Base-by-base conservation (phyloP, 371 early-diverging fungal genomes). In the Aphelidium insulamus region DNA sequence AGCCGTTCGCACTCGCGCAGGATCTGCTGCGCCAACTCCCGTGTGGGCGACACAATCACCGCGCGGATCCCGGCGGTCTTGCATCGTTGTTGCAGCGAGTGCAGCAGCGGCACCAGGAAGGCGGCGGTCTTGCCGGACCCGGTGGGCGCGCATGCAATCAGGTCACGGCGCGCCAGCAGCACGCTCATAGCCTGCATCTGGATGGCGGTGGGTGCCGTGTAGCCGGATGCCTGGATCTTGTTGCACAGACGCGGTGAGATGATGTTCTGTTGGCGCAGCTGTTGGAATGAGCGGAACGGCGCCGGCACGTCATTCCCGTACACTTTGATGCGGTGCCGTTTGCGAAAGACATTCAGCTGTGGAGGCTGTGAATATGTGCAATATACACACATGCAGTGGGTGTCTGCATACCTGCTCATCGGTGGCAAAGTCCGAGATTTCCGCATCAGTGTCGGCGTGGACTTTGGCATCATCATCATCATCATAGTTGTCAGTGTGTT, bases 41-140 rank as follows among this genome's bases (percentile, higher is more conserved):
- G 60, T 0, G 98, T 99, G 0, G 99, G 99, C 14, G 88, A 70
- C 20, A 99, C 76, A 32, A 98, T 72, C 17, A 87, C 54, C 0
- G 86, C 91, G 23, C 85, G 62, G 44, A 77, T 69, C 4, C 86
- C 82, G 3, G 54, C 62, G 35, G 65, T 73, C 36, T 69, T 63
- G 0, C 77, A 78, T 23, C 61, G n/a, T n/a, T n/a, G 53, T 30
- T 75, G 66, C 31, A 88, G 49, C 34, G 72, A 62, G 35, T 85
- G 77, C 36, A 95, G 41, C 7, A 95, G 80, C 2, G 98, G 94
- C 15, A 99, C 48, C 21, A 87, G 41, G 46, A 80, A 99, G 1
- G 95, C 86, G 48, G 94, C 50, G 2, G 99, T 99, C 59, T 99
- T 99, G 50, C 99, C 99, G n/a, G 88, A 83, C 44, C 95, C 91